Evolutionary conservation across 2,329 filamentous ascomycete species (phyloP), one percentile per base, ranked within the genome.

Genomic region (Penicillium sp.): DNA sequence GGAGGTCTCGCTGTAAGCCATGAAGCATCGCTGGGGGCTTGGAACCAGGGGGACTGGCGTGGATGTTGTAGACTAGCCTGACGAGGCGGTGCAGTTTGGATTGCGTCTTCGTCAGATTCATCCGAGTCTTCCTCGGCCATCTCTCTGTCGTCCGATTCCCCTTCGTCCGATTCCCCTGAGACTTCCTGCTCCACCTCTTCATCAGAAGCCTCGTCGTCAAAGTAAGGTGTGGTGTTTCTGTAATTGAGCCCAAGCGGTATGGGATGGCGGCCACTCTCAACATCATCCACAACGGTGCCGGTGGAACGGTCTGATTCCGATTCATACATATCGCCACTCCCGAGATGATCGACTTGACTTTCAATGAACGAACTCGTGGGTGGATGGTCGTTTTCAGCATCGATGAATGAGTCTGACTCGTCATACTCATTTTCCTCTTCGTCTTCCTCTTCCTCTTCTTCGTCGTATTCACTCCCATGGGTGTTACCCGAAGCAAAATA

Each of bases 401-500:
- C 71, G 53, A 74, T 74, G 45, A 74, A 75, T 8, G 71, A 72
- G 52, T 71, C 71, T 65, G 66, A 67, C 29, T 75, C 70, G 29
- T 65, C 65, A 45, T 72, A 68, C n/a, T 72, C 68, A 13, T 61
- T 61, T 27, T 67, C 62, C 8, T 68, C 69, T 12, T 72, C 70
- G 15, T 63, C 58, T 3, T 68, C 67, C 3, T 61, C 52, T n/a
- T 57, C 55, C 15, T 53, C 53, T 17, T 52, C 69, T 23, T 64
- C 60, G 9, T 68, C 67, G 17, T 66, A 64, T 43, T 67, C 63
- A 29, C 59, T 44, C 8, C 50, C 55, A 36, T 53, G 49, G 25
- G 60, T 55, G 17, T 64, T 49, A 15, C 39, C 27, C 13, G 51
- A 49, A 29, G 19, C 15, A 33, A 27, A 23, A 25, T 29, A 23